Percentiles rank a stretch among this genome's conserved stretches.
These are phyloP conservation scores for Prunus padus DNA, from an alignment of 306 rosid species.

Conservation along the genomic window DNA sequence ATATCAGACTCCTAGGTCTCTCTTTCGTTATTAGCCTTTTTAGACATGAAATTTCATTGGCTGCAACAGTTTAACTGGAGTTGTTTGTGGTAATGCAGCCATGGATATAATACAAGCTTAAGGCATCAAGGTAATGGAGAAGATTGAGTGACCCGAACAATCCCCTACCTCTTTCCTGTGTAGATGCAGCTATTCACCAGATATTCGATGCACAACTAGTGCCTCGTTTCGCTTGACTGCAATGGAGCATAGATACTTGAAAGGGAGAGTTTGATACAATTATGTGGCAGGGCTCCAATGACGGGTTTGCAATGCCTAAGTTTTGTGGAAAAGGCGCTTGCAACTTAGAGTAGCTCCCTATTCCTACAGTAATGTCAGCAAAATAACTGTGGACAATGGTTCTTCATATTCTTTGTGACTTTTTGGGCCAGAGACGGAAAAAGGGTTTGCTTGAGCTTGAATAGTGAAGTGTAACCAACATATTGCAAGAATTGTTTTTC, in stretches of 20 bases:
- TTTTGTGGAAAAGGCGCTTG: background rate
- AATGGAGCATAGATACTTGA: background rate
- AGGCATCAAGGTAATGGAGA: conserved; percentile 84
- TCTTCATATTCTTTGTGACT: background rate
- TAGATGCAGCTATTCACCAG: background rate
- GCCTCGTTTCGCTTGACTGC: background rate
- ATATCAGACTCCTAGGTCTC: background rate
- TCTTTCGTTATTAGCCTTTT: background rate
- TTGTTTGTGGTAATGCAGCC: conserved; percentile 47
- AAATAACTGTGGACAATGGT: background rate
- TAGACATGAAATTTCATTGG: background rate
- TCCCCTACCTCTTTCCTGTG: background rate
- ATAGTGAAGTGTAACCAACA: background rate
- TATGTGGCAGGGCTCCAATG: background rate
- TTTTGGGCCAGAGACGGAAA: too few species aligned
- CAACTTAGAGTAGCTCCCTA: conserved; percentile 9
- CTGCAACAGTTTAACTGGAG: background rate
- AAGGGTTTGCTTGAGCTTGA: background rate
- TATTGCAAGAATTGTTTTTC: background rate
- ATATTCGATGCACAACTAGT: background rate
- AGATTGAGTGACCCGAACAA: conserved; percentile 38
- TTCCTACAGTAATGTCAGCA: background rate
- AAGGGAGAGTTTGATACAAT: background rate
- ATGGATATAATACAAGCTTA: conserved; percentile 72
- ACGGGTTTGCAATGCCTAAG: background rate